Percentiles rank a stretch among this genome's conserved stretches.
phyloP scores from a whole-genome alignment of 2,329 filamentous ascomycete genomes.

The Aureobasidium melanogenum region DNA sequence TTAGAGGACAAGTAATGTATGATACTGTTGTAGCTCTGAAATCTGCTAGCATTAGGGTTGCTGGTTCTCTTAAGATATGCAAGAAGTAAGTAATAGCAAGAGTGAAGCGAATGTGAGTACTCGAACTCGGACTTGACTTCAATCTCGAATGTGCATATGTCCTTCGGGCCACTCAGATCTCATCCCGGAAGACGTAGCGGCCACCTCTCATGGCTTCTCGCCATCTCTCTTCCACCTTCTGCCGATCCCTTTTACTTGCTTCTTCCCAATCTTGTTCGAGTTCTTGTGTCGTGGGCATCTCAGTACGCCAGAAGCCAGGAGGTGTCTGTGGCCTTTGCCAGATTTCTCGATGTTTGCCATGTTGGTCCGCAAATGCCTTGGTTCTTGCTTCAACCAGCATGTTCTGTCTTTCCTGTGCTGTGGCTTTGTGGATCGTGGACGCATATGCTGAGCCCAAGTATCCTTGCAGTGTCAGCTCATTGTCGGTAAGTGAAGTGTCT shows the following conservation, averaged over 20 bases:
- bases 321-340: slow-evolving; percentile 65
- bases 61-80: not conserved
- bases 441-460: slow-evolving; percentile 40
- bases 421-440: not conserved
- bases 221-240: slow-evolving; percentile 63
- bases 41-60: not conserved
- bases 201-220: slow-evolving; percentile 70
- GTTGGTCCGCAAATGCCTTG: slow-evolving; percentile 61
- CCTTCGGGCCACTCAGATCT: slow-evolving; percentile 29
- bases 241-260: slow-evolving; percentile 54
- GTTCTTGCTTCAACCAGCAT: slow-evolving; percentile 69
- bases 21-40: too few relatives aligned
- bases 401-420: slow-evolving; percentile 49
- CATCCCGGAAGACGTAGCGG: slow-evolving; percentile 80
- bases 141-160: too few relatives aligned
- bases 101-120: not conserved
- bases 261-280: slow-evolving; percentile 54
- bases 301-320: slow-evolving; percentile 82
- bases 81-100: not conserved
- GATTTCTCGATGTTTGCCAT: slow-evolving; percentile 68
- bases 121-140: too few relatives aligned
- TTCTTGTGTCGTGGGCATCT: slow-evolving; percentile 86
- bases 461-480: slow-evolving; percentile 39
- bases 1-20: not conserved
- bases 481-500: slow-evolving; percentile 18